A percentile compares a stretch with the other conserved stretches of the same genome.
Conservation (phyloP, 2,329 filamentous ascomycete genomes). For the Penicillium aurantiogriseum region DNA sequence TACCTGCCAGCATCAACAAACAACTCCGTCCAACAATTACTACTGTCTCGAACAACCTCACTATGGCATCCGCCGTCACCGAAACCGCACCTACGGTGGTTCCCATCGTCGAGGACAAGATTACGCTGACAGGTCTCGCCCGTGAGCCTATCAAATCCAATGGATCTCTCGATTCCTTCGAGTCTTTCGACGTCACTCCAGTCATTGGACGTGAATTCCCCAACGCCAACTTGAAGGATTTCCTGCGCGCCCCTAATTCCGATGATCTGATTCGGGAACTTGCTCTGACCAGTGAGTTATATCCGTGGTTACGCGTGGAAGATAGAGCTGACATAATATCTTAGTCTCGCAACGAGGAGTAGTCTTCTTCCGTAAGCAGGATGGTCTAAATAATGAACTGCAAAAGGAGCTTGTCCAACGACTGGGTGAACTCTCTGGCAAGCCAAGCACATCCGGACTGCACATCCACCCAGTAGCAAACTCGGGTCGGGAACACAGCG, state of each 20-base stretch:
- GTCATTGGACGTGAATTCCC: slow-evolving; percentile 53
- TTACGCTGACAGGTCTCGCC: slow-evolving; percentile 14
- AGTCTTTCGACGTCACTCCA: slow-evolving; percentile 52
- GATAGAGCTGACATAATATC: not conserved
- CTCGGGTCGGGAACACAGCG: slow-evolving; percentile 48
- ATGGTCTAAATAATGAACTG: slow-evolving; percentile 49
- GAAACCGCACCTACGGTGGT: slow-evolving; percentile 18
- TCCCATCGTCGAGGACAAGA: slow-evolving; percentile 17
- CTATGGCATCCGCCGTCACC: slow-evolving; percentile 25
- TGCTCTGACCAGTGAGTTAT: slow-evolving; percentile 32
- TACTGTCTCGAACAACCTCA: not conserved
- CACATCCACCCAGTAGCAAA: slow-evolving; percentile 52
- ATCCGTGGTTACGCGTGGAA: accelerated
- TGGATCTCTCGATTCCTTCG: slow-evolving; percentile 45
- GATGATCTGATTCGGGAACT: slow-evolving; percentile 38
- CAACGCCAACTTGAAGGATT: slow-evolving; percentile 49
- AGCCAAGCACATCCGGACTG: slow-evolving; percentile 46
- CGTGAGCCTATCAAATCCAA: slow-evolving; percentile 38
- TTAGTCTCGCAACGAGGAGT: slow-evolving; percentile 54
- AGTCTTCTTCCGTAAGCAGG: slow-evolving; percentile 55
- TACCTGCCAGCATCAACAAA: not conserved
- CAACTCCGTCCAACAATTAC: not conserved
- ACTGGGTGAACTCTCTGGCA: slow-evolving; percentile 49
- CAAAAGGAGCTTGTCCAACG: slow-evolving; percentile 55
- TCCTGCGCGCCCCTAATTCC: slow-evolving; percentile 39